phyloP scores from a whole-genome alignment of 192 early-diverging fungal species.

The Chytriomyces hyalinus region DNA sequence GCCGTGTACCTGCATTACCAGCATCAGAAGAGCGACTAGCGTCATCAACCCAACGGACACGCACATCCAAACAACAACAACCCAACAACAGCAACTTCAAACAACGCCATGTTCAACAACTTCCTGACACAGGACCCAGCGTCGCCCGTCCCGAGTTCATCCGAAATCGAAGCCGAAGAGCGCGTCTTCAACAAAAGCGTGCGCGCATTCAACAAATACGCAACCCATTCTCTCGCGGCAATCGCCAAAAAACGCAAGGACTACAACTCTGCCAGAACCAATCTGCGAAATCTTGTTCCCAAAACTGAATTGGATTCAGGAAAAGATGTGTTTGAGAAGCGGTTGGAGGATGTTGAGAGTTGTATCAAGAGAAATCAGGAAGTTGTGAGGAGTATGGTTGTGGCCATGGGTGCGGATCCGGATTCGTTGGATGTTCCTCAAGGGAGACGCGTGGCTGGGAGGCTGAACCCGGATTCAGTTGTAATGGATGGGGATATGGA shows the following conservation, averaged over 20 bases:
- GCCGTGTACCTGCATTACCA: too few relatives aligned
- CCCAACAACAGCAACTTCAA: too few relatives aligned
- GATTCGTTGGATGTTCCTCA: background rate
- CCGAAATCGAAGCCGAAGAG: slow-evolving; percentile 15
- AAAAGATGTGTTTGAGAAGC: slow-evolving; percentile 16
- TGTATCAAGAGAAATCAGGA: slow-evolving; percentile 12
- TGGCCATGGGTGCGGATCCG: slow-evolving; percentile 10
- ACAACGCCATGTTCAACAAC: background rate
- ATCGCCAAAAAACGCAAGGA: slow-evolving; percentile 49
- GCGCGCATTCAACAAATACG: slow-evolving; percentile 49
- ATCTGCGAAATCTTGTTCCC: slow-evolving; percentile 33
- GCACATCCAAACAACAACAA: too few relatives aligned
- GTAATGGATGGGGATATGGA: slow-evolving; percentile 82
- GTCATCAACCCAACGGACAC: too few relatives aligned
- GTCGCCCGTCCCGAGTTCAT: background rate
- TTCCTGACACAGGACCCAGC: background rate
- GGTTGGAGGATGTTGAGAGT: slow-evolving; percentile 15
- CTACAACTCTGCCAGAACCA: slow-evolving; percentile 17
- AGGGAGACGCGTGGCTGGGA: background rate
- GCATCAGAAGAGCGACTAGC: too few relatives aligned
- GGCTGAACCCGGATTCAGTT: slow-evolving; percentile 29
- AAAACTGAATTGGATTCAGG: slow-evolving; percentile 38
- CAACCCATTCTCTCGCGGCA: slow-evolving; percentile 35
- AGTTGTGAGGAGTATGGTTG: slow-evolving; percentile 6
- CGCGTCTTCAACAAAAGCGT: slow-evolving; percentile 41